Percentiles rank a stretch among this genome's conserved stretches.
Conservation (phyloP, 2,329 filamentous ascomycete species). For the Sporothrix phasma region DNA sequence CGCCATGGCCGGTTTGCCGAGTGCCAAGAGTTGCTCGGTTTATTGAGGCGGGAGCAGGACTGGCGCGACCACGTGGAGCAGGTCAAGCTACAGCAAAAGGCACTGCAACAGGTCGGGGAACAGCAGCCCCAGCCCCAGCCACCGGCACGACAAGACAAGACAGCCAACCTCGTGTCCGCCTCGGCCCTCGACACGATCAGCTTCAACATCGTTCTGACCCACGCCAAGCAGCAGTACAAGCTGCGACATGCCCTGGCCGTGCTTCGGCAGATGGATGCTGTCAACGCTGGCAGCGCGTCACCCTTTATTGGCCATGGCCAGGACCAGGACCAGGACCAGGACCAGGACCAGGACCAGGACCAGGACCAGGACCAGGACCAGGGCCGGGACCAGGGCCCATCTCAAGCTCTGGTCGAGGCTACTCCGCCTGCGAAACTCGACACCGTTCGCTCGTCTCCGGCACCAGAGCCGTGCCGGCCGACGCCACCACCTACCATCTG, state of each 20-base stretch:
- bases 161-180: constrained; percentile 14
- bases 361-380: neutral
- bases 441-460: neutral
- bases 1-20: constrained; percentile 29
- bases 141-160: neutral
- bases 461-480: constrained; percentile 16
- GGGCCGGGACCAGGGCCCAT: no score
- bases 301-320: neutral
- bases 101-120: neutral
- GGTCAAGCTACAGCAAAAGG: neutral
- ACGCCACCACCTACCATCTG: constrained; percentile 28
- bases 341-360: neutral
- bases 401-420: neutral
- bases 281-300: neutral
- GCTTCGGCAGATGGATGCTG: constrained; percentile 21
- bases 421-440: neutral
- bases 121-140: neutral
- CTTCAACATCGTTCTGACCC: constrained; percentile 27
- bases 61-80: neutral
- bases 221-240: constrained; percentile 22
- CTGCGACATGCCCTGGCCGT: constrained; percentile 20
- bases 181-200: constrained; percentile 25
- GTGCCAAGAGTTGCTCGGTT: constrained; percentile 25
- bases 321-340: neutral
- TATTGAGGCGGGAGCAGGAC: constrained; percentile 19